Conservation (phyloP, 2,329 filamentous ascomycete genomes). For the Phaeomoniella chlamydospora region DNA sequence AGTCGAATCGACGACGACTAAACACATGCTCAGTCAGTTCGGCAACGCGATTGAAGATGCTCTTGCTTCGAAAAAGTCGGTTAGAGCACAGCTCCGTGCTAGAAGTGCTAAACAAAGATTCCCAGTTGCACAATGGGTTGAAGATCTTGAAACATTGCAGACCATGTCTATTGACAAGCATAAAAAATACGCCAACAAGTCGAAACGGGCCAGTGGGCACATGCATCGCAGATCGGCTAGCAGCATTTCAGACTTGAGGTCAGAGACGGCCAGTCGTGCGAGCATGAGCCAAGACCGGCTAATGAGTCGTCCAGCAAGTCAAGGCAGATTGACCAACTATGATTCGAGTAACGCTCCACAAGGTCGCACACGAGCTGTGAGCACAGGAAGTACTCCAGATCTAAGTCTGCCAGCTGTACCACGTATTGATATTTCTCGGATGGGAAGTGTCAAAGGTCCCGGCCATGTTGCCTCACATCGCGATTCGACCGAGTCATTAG, state of each 20-base stretch:
- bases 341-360: background rate
- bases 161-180: constrained; percentile 35
- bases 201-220: background rate
- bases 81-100: constrained; percentile 38
- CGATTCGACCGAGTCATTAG: background rate
- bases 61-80: constrained; percentile 32
- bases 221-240: background rate
- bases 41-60: constrained; percentile 38
- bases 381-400: background rate
- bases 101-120: constrained; percentile 42
- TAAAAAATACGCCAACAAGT: constrained; percentile 17
- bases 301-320: background rate
- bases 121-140: constrained; percentile 43
- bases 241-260: background rate
- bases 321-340: background rate
- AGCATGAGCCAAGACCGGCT: background rate
- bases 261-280: too few species aligned
- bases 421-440: background rate
- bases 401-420: background rate
- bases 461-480: background rate
- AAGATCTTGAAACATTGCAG: constrained; percentile 40
- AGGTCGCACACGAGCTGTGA: background rate
- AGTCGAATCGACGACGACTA: constrained; percentile 39
- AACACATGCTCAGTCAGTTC: constrained; percentile 42
- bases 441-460: background rate